Evolutionary conservation across 1,139 yeast genomes (phyloP).

Genomic region (Kodamaea alishanica): DNA sequence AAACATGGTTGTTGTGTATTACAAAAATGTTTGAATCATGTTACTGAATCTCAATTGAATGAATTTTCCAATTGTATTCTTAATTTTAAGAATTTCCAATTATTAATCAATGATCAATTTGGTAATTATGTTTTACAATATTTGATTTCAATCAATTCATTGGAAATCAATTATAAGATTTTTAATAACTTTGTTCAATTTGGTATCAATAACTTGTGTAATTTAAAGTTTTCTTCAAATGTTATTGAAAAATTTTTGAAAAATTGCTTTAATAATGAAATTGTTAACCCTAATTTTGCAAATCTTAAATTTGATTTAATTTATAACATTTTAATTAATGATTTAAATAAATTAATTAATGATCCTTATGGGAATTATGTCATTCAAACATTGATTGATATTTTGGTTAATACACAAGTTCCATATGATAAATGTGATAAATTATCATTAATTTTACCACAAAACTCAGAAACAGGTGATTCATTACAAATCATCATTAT

Average conservation of each 20-base stretch:
- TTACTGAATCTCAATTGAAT: conserved; percentile 33
- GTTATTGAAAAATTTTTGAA: conserved; percentile 46
- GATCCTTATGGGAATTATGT: conserved; percentile 29
- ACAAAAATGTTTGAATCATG: conserved; percentile 47
- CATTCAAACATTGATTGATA: conserved; percentile 35
- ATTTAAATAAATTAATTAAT: conserved; percentile 45
- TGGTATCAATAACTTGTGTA: conserved; percentile 39
- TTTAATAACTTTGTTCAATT: conserved; percentile 33
- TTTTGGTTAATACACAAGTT: conserved; percentile 32
- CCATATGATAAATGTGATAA: conserved; percentile 18
- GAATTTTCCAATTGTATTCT: conserved; percentile 38
- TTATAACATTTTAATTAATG: conserved; percentile 31
- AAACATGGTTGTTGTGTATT: conserved; percentile 50
- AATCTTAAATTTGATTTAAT: conserved; percentile 38
- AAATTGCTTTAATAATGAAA: conserved; percentile 40
- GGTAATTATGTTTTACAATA: conserved; percentile 49
- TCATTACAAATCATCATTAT: conserved; percentile 33
- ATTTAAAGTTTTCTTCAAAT: conserved; percentile 44
- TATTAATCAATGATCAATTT: conserved; percentile 42
- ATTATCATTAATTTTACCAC: conserved; percentile 24
- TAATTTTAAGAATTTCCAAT: conserved; percentile 30
- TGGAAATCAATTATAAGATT: conserved; percentile 34
- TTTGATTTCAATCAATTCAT: conserved; percentile 39
- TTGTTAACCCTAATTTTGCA: conserved; percentile 17
- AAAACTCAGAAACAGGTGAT: conserved; percentile 11